phyloP scores from a whole-genome alignment of 805 yeast genomes.

The Starmerella sp. region DNA sequence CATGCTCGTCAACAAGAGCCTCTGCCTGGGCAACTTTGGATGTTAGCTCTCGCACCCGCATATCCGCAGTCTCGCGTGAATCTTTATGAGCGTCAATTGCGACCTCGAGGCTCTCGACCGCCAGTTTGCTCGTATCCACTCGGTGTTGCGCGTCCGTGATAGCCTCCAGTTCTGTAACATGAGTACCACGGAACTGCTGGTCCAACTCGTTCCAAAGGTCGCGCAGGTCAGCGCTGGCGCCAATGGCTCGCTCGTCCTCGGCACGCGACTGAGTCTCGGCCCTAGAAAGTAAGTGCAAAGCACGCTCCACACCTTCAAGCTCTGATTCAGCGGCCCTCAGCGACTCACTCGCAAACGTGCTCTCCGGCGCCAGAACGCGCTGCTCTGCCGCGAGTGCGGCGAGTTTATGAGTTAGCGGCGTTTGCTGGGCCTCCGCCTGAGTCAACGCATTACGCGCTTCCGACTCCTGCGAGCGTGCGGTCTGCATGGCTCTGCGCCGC shows the following conservation, averaged over 20 bases:
- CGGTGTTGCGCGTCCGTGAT: not conserved
- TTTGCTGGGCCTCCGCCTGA: constrained; percentile 7
- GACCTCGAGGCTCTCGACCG: constrained; percentile 3
- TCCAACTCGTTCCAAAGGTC: constrained; percentile 9
- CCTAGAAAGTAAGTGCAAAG: constrained; percentile 4
- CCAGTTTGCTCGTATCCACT: not conserved
- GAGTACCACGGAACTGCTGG: constrained; percentile 4
- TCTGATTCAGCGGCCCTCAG: constrained; percentile 2
- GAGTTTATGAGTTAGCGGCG: constrained; percentile 12
- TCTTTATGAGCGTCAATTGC: not conserved
- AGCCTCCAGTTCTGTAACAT: constrained; percentile 10
- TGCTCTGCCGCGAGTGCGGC: constrained; percentile 15
- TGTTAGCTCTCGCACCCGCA: constrained; percentile 4
- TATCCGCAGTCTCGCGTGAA: constrained; percentile 1
- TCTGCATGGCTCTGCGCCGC: constrained; percentile 12
- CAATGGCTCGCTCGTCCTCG: not conserved
- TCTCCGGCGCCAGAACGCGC: constrained; percentile 14
- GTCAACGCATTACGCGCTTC: constrained; percentile 10
- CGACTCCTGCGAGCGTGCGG: constrained; percentile 14
- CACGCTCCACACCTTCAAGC: constrained; percentile 1
- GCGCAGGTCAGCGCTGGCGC: not conserved
- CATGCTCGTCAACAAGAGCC: constrained; percentile 12
- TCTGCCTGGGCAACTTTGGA: constrained; percentile 9
- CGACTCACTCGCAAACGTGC: constrained; percentile 12
- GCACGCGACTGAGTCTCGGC: constrained; percentile 8